phyloP scores from a whole-genome alignment of 2,329 filamentous ascomycete genomes.

The Diaporthe citrichinensis region DNA sequence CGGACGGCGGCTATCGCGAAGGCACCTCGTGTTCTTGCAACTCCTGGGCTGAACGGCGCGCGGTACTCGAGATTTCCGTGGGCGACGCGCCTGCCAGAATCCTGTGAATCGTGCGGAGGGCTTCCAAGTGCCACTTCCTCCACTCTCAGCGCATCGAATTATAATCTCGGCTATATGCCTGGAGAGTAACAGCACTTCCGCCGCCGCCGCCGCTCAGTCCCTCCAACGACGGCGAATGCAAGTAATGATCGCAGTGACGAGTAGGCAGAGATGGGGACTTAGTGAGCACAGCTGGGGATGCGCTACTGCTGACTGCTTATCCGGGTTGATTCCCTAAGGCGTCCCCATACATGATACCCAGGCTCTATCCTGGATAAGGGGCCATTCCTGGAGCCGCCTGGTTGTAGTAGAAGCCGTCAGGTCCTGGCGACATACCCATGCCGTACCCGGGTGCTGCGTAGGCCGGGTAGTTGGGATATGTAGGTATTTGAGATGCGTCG shows the following conservation, averaged over 20 bases:
- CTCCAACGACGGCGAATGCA: neutral
- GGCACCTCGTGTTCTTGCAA: neutral
- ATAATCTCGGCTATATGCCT: neutral
- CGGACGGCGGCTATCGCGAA: neutral
- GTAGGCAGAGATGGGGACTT: neutral
- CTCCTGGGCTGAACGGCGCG: neutral
- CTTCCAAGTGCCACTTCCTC: neutral
- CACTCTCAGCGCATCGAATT: neutral
- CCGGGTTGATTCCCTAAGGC: neutral
- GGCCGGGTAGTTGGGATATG: constrained; percentile 62
- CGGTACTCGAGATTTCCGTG: neutral
- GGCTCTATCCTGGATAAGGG: constrained; percentile 72
- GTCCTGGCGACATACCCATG: constrained; percentile 74
- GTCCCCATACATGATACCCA: constrained; percentile 45
- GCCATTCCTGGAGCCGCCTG: constrained; percentile 69
- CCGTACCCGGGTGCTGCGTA: constrained; percentile 63
- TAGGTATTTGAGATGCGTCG: constrained; percentile 80
- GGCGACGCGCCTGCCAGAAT: neutral
- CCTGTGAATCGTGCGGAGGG: neutral
- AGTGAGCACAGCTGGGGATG: neutral
- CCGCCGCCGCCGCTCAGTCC: neutral
- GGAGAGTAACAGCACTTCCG: neutral
- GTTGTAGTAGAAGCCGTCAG: constrained; percentile 79
- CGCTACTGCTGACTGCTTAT: neutral
- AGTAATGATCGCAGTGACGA: neutral